Conservation (phyloP, 2,329 filamentous ascomycete species). For the Cercospora citrullina region DNA sequence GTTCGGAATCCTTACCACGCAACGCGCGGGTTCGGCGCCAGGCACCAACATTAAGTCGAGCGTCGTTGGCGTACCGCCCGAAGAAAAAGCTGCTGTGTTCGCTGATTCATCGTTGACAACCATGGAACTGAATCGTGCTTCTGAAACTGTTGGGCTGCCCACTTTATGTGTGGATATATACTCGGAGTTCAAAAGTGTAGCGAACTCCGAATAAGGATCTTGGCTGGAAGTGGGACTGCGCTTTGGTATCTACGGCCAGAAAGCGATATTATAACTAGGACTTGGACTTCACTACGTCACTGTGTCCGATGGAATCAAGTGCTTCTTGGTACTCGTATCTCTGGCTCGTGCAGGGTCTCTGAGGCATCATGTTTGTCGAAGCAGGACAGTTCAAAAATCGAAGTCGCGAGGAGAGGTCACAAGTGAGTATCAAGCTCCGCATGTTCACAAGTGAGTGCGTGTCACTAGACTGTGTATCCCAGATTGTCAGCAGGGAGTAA, state of each 20-base stretch:
- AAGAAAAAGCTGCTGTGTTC: neutral
- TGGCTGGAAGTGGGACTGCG: neutral
- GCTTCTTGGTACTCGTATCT: neutral
- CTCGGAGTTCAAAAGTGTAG: neutral
- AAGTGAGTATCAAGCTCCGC: neutral
- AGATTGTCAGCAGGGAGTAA: neutral
- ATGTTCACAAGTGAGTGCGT: neutral
- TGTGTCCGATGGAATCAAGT: neutral
- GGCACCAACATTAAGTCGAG: neutral
- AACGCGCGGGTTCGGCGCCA: neutral
- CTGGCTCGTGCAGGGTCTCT: neutral
- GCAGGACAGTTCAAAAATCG: neutral
- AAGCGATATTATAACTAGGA: neutral
- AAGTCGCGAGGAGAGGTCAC: neutral
- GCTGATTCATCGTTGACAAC: neutral
- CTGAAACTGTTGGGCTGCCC: neutral
- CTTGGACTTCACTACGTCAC: neutral
- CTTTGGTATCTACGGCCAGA: neutral
- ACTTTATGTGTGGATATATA: neutral
- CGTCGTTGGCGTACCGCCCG: neutral
- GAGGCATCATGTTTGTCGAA: neutral
- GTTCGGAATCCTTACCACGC: neutral
- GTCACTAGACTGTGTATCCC: neutral
- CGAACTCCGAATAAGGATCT: neutral
- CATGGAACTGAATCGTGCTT: neutral